Base-by-base conservation (phyloP, 73 alveolate species). In the Durusdinium trenchii region DNA sequence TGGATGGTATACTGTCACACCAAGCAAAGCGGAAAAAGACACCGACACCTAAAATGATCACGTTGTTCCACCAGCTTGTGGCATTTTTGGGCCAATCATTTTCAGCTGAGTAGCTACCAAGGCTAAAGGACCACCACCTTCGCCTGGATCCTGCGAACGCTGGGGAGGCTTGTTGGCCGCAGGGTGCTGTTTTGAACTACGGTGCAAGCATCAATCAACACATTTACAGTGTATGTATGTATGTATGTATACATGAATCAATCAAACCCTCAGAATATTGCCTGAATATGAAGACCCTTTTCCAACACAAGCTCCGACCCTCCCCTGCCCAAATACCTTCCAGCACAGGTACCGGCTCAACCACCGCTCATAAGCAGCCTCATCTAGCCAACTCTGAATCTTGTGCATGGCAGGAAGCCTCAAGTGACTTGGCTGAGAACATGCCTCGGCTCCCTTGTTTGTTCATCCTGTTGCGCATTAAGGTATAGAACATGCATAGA, bases 351-450 rank as follows among this genome's bases (percentile, higher is more conserved):
- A n/a, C n/a, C n/a, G n/a, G n/a, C n/a, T 12, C 69, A 57, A 16
- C 69, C 69, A 57, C 23, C 32, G 69, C 32, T 57, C 79, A 16
- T 35, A 9, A 16, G 42, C 42, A 9, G 6, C 42, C 42, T 54
- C 98, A 75, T 91, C 90, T 36, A 91, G 67, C 98, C 98, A 91
- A n/a, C n/a, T 35, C 30, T 67, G 78, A 71, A 91, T 91, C 45
- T 69, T 67, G 79, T 91, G 87, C 84, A 91, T 76, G 28, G 98
- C 98, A 1, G 98, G 98, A 32, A 91, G 98, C 98, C 98, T 91
- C 52, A 50, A 57, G 45, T 7, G 10, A 16, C 28, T 57, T 57
- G 69, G 69, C 69, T 57, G 32, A 57, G 69, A 23, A 23, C 69
- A 16, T 12, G 69, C 69, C 32, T 23, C 12, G 69, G 23, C 23